Evolutionary conservation across 2,329 filamentous ascomycete genomes (phyloP).

Genomic region (Alternaria viburni): DNA sequence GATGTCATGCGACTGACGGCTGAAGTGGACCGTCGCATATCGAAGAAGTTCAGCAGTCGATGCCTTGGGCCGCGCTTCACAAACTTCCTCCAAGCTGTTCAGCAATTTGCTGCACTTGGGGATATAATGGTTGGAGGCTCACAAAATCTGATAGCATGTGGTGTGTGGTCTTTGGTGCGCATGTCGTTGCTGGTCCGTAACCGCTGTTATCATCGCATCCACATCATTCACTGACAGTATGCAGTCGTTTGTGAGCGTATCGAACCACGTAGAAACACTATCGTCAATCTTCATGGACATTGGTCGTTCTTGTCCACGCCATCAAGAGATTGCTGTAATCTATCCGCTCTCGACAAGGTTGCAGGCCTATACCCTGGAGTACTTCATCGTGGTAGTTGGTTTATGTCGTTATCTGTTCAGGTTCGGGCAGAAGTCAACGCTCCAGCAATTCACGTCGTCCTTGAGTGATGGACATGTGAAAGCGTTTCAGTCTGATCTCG

Average conservation of each 20-base stretch:
- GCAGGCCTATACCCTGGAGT: constrained; percentile 48
- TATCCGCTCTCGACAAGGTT: constrained; percentile 49
- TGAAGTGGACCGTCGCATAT: constrained; percentile 41
- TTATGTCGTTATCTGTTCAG: constrained; percentile 49
- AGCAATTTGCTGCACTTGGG: constrained; percentile 55
- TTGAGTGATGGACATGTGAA: constrained; percentile 45
- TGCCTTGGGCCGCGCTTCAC: constrained; percentile 53
- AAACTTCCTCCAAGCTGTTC: constrained; percentile 50
- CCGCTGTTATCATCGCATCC: constrained; percentile 10
- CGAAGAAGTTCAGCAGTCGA: constrained; percentile 21
- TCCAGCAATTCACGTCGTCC: constrained; percentile 41
- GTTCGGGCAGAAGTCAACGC: constrained; percentile 41
- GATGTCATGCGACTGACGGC: constrained; percentile 44
- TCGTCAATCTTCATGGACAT: constrained; percentile 50
- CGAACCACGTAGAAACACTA: constrained; percentile 49
- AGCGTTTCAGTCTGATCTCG: constrained; percentile 43
- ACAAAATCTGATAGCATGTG: constrained; percentile 55
- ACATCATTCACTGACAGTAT: neutral
- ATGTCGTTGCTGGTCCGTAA: constrained; percentile 50
- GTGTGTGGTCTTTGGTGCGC: constrained; percentile 55
- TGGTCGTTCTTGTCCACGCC: constrained; percentile 50
- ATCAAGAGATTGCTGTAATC: constrained; percentile 49
- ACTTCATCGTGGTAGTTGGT: constrained; percentile 50
- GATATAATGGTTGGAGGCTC: constrained; percentile 52
- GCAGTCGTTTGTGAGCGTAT: constrained; percentile 41